A percentile compares a stretch with the other conserved stretches of the same genome.
These are phyloP conservation scores for Alternaria postmessia DNA, from an alignment of 2,329 filamentous ascomycete species.

Conservation along the genomic window DNA sequence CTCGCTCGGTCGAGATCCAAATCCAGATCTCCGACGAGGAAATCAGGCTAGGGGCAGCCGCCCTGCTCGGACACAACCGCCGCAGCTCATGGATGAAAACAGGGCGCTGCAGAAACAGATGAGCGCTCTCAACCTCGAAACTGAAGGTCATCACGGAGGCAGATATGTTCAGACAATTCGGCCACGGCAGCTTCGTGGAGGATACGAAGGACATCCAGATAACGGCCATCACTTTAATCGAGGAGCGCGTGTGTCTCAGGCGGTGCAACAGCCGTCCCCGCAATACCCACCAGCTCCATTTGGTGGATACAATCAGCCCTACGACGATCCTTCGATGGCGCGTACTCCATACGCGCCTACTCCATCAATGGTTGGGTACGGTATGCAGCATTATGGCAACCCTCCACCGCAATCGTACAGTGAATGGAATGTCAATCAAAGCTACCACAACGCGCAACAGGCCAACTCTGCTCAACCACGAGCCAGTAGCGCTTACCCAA, in stretches of 20 bases:
- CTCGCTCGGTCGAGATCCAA: constrained; percentile 11
- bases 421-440: background rate
- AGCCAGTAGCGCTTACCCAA: background rate
- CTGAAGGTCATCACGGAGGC: background rate
- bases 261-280: background rate
- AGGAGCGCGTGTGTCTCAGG: background rate
- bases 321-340: background rate
- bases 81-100: background rate
- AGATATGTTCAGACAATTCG: background rate
- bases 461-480: background rate
- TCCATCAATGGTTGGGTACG: background rate
- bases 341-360: background rate
- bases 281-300: background rate
- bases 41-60: background rate
- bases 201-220: background rate
- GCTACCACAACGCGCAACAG: background rate
- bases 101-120: background rate
- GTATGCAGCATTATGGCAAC: background rate
- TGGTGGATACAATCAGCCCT: background rate
- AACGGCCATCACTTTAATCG: background rate
- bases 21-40: constrained; percentile 10
- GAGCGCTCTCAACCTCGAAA: background rate
- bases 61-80: background rate
- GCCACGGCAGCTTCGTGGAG: background rate
- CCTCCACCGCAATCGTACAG: too few relatives aligned